Conservation (phyloP, 371 early-diverging fungal species). For the Apophysomyces trapeziformis region DNA sequence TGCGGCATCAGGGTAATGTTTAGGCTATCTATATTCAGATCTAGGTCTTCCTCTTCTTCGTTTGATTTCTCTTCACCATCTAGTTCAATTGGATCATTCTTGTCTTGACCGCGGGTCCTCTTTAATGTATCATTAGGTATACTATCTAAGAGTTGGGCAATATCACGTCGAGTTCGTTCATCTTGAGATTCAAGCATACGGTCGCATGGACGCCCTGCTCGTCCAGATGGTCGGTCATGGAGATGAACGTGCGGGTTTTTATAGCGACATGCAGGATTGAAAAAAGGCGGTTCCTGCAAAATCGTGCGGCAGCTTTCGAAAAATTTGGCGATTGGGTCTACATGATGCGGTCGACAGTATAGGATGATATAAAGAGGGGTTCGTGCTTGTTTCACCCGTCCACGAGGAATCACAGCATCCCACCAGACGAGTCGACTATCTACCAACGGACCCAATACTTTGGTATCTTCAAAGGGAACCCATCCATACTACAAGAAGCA, state of each 20-base stretch:
- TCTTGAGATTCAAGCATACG: not conserved
- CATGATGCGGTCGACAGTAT: conserved; percentile 35
- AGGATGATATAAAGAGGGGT: conserved; percentile 47
- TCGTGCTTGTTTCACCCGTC: conserved; percentile 33
- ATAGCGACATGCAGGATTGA: conserved; percentile 40
- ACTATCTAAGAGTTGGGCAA: conserved; percentile 41
- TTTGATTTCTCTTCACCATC: conserved; percentile 13
- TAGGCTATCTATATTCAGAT: conserved; percentile 37
- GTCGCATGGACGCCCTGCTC: conserved; percentile 8
- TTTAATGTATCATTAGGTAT: conserved; percentile 32
- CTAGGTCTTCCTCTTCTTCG: conserved; percentile 21
- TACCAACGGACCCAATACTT: conserved; percentile 46
- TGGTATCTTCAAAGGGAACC: conserved; percentile 51
- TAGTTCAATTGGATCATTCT: conserved; percentile 3
- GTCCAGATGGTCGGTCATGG: not conserved
- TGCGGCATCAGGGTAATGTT: conserved; percentile 40
- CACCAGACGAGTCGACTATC: conserved; percentile 47
- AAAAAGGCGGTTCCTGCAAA: conserved; percentile 42
- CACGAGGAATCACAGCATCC: conserved; percentile 52
- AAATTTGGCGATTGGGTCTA: conserved; percentile 19
- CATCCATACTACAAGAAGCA: conserved; percentile 41
- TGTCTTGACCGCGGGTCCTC: conserved; percentile 6
- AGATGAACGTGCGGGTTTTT: conserved; percentile 31
- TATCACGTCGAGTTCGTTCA: conserved; percentile 38
- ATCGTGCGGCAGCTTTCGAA: conserved; percentile 19